Conservation (phyloP, 2,329 filamentous ascomycete species). For the Didymella segeticola region DNA sequence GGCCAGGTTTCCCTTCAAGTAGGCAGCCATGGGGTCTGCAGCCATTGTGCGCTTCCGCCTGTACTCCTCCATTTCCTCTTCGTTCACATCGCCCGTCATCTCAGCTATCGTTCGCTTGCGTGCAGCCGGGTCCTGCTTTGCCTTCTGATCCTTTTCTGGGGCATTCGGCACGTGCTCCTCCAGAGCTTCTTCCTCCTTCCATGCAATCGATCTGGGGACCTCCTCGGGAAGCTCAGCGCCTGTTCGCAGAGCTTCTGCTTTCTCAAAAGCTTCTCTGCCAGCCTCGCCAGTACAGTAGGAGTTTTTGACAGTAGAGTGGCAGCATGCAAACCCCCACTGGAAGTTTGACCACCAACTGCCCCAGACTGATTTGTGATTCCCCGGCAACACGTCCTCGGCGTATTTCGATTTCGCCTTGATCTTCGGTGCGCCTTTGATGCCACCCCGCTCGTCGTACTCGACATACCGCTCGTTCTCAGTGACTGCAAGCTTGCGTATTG, state of each 20-base stretch:
- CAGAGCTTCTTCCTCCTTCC: constrained; percentile 51
- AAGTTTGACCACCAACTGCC: constrained; percentile 98
- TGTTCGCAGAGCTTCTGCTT: constrained; percentile 68
- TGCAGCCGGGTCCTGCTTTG: constrained; percentile 47
- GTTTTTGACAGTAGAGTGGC: constrained; percentile 92
- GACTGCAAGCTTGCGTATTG: constrained; percentile 71
- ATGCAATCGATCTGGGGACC: constrained; percentile 50
- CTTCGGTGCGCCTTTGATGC: constrained; percentile 86
- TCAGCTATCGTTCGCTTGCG: constrained; percentile 81
- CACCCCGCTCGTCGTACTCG: constrained; percentile 90
- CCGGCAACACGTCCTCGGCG: constrained; percentile 81
- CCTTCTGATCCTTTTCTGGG: constrained; percentile 51
- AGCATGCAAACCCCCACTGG: constrained; percentile 95
- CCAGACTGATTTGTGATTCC: constrained; percentile 94
- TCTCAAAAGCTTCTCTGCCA: constrained; percentile 80
- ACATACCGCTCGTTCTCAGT: constrained; percentile 85
- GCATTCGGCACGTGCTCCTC: constrained; percentile 55
- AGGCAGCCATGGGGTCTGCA: constrained; percentile 86
- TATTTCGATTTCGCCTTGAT: constrained; percentile 87
- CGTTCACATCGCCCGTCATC: constrained; percentile 77
- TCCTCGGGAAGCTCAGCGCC: constrained; percentile 53
- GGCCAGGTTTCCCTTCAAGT: constrained; percentile 74
- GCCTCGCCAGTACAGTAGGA: constrained; percentile 96
- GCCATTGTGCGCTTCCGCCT: constrained; percentile 74
- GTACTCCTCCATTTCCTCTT: constrained; percentile 87